Conservation (phyloP, 176 grass and related monocot genomes). For the Microstegium vimineum region DNA sequence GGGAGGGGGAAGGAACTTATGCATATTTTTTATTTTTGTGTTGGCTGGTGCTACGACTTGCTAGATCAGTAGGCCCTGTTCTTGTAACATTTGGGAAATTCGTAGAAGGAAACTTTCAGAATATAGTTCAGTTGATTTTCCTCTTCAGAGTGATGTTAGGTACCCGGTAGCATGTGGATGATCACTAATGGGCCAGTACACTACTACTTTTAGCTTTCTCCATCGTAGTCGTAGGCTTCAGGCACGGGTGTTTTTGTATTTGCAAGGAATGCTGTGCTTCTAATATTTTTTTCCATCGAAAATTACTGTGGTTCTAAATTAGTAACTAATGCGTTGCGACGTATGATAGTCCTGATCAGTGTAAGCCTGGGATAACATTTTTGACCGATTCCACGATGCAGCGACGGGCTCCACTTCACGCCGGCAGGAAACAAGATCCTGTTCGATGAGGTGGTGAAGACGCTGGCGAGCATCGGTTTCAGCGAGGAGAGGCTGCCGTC, state of each 20-base stretch:
- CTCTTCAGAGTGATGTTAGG: neutral
- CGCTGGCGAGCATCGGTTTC: slow-evolving; percentile 42
- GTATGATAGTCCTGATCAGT: neutral
- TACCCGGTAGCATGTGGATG: neutral
- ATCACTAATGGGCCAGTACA: neutral
- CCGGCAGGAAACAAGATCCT: slow-evolving; percentile 61
- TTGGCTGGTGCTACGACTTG: neutral
- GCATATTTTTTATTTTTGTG: neutral
- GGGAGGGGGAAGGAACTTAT: neutral
- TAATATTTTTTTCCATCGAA: neutral
- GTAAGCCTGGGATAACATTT: neutral
- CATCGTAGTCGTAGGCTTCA: neutral
- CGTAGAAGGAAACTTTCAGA: no score
- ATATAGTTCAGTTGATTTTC: neutral
- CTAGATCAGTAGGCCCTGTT: neutral
- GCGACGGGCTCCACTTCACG: slow-evolving; percentile 84
- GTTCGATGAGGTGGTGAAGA: slow-evolving; percentile 58
- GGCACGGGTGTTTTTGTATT: neutral
- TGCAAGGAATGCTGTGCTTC: neutral
- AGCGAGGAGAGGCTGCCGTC: slow-evolving; percentile 37
- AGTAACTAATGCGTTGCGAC: neutral
- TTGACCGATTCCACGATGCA: neutral
- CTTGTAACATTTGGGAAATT: neutral
- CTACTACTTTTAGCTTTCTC: neutral
- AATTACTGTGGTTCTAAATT: neutral